phyloP scores from a whole-genome alignment of 1,284 basidiomycete species.

The Phenoliferia sp. region DNA sequence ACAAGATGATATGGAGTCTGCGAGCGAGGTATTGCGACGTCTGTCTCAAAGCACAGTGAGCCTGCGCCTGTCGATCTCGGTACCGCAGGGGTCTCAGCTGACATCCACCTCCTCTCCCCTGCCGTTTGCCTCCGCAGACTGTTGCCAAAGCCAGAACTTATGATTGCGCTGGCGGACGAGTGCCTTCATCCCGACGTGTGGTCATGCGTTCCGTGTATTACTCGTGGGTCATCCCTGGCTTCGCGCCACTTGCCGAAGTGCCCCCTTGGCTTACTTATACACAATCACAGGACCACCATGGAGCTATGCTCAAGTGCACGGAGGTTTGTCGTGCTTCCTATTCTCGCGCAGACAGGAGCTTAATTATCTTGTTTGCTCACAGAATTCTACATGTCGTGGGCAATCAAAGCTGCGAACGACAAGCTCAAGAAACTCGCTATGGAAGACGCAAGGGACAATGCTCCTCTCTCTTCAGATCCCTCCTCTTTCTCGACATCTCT shows the following conservation, averaged over 20 bases:
- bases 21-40: slow-evolving; percentile 8
- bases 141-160: background rate
- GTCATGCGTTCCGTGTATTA: background rate
- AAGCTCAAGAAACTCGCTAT: background rate
- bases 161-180: background rate
- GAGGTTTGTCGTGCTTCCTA: background rate
- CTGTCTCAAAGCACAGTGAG: background rate
- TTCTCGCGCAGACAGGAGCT: background rate
- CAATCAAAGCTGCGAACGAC: background rate
- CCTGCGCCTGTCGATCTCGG: background rate
- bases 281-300: background rate
- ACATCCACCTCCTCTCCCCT: background rate
- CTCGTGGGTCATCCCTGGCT: background rate
- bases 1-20: slow-evolving; percentile 8
- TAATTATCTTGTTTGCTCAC: background rate
- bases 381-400: background rate
- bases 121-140: background rate
- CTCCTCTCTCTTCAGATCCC: background rate
- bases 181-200: background rate
- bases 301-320: background rate
- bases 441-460: background rate
- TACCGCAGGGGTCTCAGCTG: background rate
- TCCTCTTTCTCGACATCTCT: background rate
- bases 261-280: background rate
- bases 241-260: background rate